Base-by-base conservation (phyloP, 129 eudicot genomes). In the Chrysanthemum seticuspe region DNA sequence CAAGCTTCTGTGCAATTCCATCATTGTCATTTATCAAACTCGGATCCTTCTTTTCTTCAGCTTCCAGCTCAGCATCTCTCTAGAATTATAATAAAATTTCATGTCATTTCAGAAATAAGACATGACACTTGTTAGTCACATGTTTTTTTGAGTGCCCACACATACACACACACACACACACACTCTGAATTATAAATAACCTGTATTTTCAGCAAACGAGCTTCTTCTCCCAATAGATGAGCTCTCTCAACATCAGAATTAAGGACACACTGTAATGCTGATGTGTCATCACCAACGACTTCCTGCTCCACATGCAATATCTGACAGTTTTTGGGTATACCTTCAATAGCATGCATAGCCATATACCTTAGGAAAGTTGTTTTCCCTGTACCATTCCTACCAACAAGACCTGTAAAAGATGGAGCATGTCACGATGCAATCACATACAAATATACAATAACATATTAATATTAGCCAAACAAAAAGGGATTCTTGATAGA, bases 301-400 rank as follows among this genome's bases (percentile, higher is more conserved):
- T 90, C 99, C 77, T 94, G 99, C 85, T 94, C 99, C 68, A 90
- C 99, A 62, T 94, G 99, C 71, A 94, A 88, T 74, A 94, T 94
- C 82, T 90, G 99, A 81, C 99, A 94, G 83, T 88, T 94, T 76
- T 82, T 55, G 31, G 98, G 99, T 83, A 94, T 94, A 48, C 99
- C 99, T 48, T 90, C 97, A 66, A 94, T 94, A 40, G 97, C 96
- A 83, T 94, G 97, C 93, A 90, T 73, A 66, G 99, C 99, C 97
- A 94, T 85, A 80, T 91, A 79, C 87, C 99, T 88, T 55, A 94
- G 89, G 48, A 94, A 88, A 40, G 99, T 94, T 71, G 99, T 94
- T 90, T 94, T 94, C 60, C 99, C 99, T 52, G 99, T 94, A 77
- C 99, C 99, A 55, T 94, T 94, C 72, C 96, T 94, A 40, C 99